phyloP scores from a whole-genome alignment of 2,329 filamentous ascomycete species.

The Phialemonium atrogriseum region DNA sequence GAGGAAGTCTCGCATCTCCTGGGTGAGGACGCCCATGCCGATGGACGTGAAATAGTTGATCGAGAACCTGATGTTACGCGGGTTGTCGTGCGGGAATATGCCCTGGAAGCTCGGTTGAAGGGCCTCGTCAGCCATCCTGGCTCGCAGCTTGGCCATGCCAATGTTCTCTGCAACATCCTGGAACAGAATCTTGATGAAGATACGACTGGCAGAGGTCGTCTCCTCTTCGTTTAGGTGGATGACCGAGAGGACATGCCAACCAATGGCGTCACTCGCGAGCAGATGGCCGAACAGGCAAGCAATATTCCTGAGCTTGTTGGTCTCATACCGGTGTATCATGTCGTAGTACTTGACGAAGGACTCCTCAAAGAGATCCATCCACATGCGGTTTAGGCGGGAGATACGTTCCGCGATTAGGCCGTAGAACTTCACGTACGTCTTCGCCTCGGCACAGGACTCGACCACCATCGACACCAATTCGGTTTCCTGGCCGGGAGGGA shows the following conservation, averaged over 20 bases:
- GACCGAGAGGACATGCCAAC: conserved; percentile 80
- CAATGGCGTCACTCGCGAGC: conserved; percentile 77
- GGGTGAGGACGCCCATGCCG: conserved; percentile 88
- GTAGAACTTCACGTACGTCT: conserved; percentile 96
- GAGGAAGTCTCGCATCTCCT: conserved; percentile 87
- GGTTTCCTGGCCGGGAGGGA: conserved; percentile 77
- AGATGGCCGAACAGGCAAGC: conserved; percentile 92
- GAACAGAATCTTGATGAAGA: conserved; percentile 97
- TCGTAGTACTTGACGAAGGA: conserved; percentile 91
- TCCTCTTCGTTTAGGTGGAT: conserved; percentile 94
- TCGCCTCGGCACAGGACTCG: conserved; percentile 93
- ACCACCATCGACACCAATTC: conserved; percentile 96
- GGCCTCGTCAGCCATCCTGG: conserved; percentile 68
- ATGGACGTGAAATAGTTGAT: conserved; percentile 99
- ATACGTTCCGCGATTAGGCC: conserved; percentile 91
- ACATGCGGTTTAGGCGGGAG: conserved; percentile 89
- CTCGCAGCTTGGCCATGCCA: conserved; percentile 71
- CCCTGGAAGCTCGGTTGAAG: conserved; percentile 73
- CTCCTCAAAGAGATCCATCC: conserved; percentile 87
- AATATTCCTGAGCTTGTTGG: conserved; percentile 89
- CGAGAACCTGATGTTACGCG: conserved; percentile 86
- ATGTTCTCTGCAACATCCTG: conserved; percentile 84
- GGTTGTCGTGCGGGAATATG: conserved; percentile 82
- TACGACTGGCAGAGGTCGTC: conserved; percentile 90
- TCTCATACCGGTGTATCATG: conserved; percentile 95